A percentile compares a stretch with the other conserved stretches of the same genome.
phyloP scores from a whole-genome alignment of 2,329 filamentous ascomycete species.

The Diaporthe longicolla region DNA sequence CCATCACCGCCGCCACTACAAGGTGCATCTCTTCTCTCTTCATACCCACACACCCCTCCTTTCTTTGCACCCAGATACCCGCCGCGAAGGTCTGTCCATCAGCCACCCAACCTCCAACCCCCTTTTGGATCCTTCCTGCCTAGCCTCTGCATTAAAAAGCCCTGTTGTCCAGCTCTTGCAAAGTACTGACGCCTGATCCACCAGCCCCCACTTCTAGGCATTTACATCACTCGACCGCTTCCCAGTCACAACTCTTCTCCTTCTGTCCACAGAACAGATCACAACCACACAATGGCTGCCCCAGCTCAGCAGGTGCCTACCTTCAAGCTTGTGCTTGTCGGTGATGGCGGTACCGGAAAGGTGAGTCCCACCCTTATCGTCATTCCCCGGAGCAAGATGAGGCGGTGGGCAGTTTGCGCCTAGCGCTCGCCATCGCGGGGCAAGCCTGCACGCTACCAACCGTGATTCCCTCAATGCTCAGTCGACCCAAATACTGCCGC shows the following conservation, averaged over 20 bases:
- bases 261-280: constrained; percentile 44
- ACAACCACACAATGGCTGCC: constrained; percentile 76
- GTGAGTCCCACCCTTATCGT: constrained; percentile 66
- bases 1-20: constrained; percentile 35
- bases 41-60: constrained; percentile 39
- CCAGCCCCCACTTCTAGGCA: constrained; percentile 43
- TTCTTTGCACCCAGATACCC: constrained; percentile 42
- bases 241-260: constrained; percentile 38
- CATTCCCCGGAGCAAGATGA: constrained; percentile 38
- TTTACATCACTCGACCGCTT: constrained; percentile 42
- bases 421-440: constrained; percentile 39
- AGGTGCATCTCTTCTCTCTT: constrained; percentile 40
- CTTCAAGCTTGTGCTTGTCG: constrained; percentile 99
- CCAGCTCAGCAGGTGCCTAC: constrained; percentile 72
- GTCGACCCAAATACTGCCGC: constrained; percentile 1
- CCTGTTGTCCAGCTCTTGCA: constrained; percentile 40
- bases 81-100: constrained; percentile 41
- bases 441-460: constrained; percentile 41
- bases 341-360: constrained; percentile 99
- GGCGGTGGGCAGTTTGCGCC: constrained; percentile 40
- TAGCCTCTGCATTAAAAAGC: constrained; percentile 31
- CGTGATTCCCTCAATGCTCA: constrained; percentile 41
- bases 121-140: constrained; percentile 24
- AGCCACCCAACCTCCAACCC: constrained; percentile 6
- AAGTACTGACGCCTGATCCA: constrained; percentile 41